phyloP scores from a whole-genome alignment of 805 yeast genomes.

The Huiozyma naganishii region DNA sequence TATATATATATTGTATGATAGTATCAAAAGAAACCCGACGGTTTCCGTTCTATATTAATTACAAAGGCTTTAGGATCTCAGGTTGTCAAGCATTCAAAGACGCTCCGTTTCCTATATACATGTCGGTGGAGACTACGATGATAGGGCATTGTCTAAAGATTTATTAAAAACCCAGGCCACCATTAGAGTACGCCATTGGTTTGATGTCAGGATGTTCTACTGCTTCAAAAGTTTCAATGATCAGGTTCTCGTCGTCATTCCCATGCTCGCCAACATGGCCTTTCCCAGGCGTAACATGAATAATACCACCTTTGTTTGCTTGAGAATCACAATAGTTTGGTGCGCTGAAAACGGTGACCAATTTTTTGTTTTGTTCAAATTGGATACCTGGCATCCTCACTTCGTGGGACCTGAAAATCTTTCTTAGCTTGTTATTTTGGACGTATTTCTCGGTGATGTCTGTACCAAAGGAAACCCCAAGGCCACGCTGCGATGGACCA shows the following conservation, averaged over 20 bases:
- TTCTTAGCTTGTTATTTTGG: conserved; percentile 56
- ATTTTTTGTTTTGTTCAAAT: conserved; percentile 72
- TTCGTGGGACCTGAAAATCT: conserved; percentile 88
- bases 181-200: conserved; percentile 84
- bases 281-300: conserved; percentile 45
- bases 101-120: background rate
- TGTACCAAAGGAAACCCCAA: conserved; percentile 95
- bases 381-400: conserved; percentile 88
- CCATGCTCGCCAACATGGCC: conserved; percentile 28
- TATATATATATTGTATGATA: background rate
- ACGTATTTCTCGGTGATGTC: conserved; percentile 81
- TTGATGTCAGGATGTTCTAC: conserved; percentile 83
- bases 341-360: conserved; percentile 93
- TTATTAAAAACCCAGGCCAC: conserved; percentile 30
- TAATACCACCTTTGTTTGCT: conserved; percentile 84
- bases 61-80: too few species aligned
- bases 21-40: background rate
- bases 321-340: conserved; percentile 94
- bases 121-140: background rate
- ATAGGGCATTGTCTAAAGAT: background rate
- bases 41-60: too few species aligned
- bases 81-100: too few species aligned
- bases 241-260: conserved; percentile 39
- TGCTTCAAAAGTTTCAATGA: conserved; percentile 57
- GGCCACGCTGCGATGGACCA: conserved; percentile 84